Conservation (phyloP, 2,329 filamentous ascomycete genomes). For the Bipolaris sorokiniana region DNA sequence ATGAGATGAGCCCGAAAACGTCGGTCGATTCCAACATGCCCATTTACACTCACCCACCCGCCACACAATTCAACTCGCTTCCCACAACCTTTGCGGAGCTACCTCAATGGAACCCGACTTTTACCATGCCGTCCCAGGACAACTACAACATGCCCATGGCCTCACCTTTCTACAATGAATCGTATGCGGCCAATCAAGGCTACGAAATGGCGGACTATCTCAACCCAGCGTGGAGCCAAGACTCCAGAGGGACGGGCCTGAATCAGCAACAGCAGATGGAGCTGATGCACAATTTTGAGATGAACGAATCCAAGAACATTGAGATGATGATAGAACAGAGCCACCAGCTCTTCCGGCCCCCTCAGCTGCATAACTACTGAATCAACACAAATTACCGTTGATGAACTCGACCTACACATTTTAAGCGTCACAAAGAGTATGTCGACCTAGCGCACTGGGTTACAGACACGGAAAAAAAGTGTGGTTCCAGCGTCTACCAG, state of each 20-base stretch:
- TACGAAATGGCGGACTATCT: constrained; percentile 50
- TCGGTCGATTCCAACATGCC: constrained; percentile 39
- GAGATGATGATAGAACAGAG: constrained; percentile 52
- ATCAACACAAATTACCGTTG: not conserved
- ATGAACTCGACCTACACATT: not conserved
- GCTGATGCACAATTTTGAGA: constrained; percentile 80
- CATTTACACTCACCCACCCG: constrained; percentile 37
- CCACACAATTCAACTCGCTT: constrained; percentile 40
- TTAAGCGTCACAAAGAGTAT: not conserved
- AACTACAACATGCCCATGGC: constrained; percentile 33
- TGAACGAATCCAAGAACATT: constrained; percentile 49
- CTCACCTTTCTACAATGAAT: constrained; percentile 42
- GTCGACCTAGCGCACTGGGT: not conserved
- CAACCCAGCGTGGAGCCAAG: constrained; percentile 65
- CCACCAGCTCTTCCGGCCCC: constrained; percentile 46
- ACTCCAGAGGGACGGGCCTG: constrained; percentile 55
- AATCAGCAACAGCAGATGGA: constrained; percentile 83
- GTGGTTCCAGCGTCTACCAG: not conserved
- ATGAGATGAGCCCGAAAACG: constrained; percentile 40
- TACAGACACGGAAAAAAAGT: not conserved
- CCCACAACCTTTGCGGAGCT: constrained; percentile 48
- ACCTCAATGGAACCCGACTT: constrained; percentile 46
- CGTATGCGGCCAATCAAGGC: constrained; percentile 44
- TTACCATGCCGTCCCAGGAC: constrained; percentile 44
- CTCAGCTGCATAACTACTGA: constrained; percentile 40